Percentiles rank a stretch among this genome's conserved stretches.
These are phyloP conservation scores for Macrolepiota fuliginosa DNA, from an alignment of 768 basidiomycete genomes.

Conservation along the genomic window DNA sequence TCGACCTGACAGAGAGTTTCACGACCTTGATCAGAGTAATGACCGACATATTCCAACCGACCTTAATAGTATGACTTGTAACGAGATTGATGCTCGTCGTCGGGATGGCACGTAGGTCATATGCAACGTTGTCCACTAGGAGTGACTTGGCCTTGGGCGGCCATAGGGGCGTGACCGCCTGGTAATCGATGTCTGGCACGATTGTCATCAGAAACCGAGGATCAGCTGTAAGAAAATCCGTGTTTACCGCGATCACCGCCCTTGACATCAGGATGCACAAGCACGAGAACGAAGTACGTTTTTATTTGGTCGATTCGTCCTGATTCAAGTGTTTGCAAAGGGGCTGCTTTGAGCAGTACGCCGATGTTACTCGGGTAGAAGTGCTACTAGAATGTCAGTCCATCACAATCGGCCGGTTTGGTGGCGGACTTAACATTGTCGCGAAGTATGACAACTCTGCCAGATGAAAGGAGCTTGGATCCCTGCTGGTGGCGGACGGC, in stretches of 20 bases:
- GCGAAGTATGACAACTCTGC: conserved; percentile 80
- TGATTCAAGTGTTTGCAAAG: conserved; percentile 39
- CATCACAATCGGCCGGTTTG: not conserved
- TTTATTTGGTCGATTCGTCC: conserved; percentile 47
- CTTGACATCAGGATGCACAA: conserved; percentile 66
- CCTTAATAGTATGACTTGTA: conserved; percentile 72
- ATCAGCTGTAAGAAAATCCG: not conserved
- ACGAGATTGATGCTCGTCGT: conserved; percentile 76
- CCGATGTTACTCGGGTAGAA: conserved; percentile 69
- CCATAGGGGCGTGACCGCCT: conserved; percentile 74
- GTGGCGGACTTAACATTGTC: conserved; percentile 59
- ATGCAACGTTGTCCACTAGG: conserved; percentile 49
- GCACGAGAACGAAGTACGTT: conserved; percentile 67
- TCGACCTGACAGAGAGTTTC: conserved; percentile 51
- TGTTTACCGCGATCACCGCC: conserved; percentile 47
- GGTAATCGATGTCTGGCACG: conserved; percentile 51
- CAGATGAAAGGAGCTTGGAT: conserved; percentile 61
- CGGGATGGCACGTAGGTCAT: conserved; percentile 65
- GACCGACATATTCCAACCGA: conserved; percentile 17
- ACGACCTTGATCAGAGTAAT: not conserved
- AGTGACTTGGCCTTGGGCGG: conserved; percentile 55
- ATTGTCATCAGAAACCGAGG: not conserved
- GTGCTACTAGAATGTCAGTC: conserved; percentile 47
- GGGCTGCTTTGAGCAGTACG: conserved; percentile 67
- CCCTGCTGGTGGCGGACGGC: conserved; percentile 62